Evolutionary conservation across 2,329 filamentous ascomycete genomes (phyloP).

Genomic region (Claviceps sp.): DNA sequence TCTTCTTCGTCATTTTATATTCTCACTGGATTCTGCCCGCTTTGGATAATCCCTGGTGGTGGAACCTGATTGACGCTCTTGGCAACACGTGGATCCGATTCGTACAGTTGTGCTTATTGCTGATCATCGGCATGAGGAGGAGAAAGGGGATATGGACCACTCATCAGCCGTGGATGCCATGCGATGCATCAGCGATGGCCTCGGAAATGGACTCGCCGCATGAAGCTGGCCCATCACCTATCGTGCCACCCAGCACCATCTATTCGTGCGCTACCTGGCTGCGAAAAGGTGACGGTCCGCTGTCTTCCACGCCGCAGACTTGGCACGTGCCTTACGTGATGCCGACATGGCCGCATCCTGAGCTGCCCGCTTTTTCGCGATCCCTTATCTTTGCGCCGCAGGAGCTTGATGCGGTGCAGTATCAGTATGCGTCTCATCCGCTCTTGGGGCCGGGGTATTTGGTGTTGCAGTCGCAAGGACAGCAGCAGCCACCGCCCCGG

Average conservation of each 20-base stretch:
- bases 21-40: constrained; percentile 4
- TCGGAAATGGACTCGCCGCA: constrained; percentile 3
- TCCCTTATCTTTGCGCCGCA: background rate
- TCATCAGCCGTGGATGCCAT: constrained; percentile 2
- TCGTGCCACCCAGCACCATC: constrained; percentile 2
- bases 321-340: constrained; percentile 1
- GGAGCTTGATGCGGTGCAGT: constrained; percentile 5
- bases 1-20: constrained; percentile 5
- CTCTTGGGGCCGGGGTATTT: constrained; percentile 6
- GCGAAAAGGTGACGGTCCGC: background rate
- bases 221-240: constrained; percentile 1
- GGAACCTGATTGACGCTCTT: constrained; percentile 4
- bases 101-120: constrained; percentile 1
- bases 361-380: background rate
- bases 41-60: constrained; percentile 3
- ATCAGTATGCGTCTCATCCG: constrained; percentile 5
- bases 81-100: constrained; percentile 7
- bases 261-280: constrained; percentile 1
- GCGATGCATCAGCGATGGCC: background rate
- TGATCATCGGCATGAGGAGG: constrained; percentile 5
- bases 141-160: constrained; percentile 7
- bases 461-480: constrained; percentile 5
- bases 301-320: background rate
- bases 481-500: background rate
- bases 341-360: constrained; percentile 2